Percentiles rank a stretch among this genome's conserved stretches.
Conservation (phyloP, 495 filamentous ascomycete genomes). For the Penicillium atrosanguineum region DNA sequence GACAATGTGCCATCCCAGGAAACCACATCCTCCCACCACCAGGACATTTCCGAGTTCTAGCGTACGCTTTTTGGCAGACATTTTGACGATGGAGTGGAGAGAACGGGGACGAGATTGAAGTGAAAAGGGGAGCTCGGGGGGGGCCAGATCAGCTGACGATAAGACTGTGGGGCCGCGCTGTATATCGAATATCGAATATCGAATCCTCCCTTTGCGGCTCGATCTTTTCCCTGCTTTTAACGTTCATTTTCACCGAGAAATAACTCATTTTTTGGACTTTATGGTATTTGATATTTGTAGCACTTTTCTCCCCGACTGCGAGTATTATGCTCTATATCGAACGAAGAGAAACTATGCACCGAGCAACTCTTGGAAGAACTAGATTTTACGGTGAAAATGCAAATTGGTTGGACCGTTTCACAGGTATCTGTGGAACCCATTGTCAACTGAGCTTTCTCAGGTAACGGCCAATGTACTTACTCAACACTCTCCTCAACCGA, state of each 20-base stretch:
- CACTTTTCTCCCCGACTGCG: background rate
- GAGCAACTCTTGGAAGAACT: background rate
- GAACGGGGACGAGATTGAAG: slow-evolving; percentile 1
- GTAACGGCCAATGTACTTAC: slow-evolving; percentile 24
- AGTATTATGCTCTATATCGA: background rate
- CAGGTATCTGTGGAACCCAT: background rate
- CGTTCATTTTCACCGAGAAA: background rate
- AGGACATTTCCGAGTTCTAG: slow-evolving; percentile 49
- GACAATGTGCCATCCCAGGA: slow-evolving; percentile 59
- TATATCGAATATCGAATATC: background rate
- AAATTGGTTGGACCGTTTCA: background rate
- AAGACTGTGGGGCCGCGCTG: slow-evolving; percentile 10
- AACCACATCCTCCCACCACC: slow-evolving; percentile 58
- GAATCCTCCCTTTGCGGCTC: background rate
- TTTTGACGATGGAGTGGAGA: slow-evolving; percentile 15
- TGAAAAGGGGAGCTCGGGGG: slow-evolving; percentile 12
- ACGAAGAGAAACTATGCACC: background rate
- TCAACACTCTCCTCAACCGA: slow-evolving; percentile 55
- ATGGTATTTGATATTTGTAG: background rate
- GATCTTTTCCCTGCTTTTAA: background rate
- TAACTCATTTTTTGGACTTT: background rate
- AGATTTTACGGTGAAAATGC: background rate
- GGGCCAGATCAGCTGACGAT: slow-evolving; percentile 21
- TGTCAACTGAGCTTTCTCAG: background rate
- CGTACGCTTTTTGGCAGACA: slow-evolving; percentile 36